A percentile compares a stretch with the other conserved stretches of the same genome.
Conservation (phyloP, 2,329 filamentous ascomycete genomes). For the Scytalidium lignicola region DNA sequence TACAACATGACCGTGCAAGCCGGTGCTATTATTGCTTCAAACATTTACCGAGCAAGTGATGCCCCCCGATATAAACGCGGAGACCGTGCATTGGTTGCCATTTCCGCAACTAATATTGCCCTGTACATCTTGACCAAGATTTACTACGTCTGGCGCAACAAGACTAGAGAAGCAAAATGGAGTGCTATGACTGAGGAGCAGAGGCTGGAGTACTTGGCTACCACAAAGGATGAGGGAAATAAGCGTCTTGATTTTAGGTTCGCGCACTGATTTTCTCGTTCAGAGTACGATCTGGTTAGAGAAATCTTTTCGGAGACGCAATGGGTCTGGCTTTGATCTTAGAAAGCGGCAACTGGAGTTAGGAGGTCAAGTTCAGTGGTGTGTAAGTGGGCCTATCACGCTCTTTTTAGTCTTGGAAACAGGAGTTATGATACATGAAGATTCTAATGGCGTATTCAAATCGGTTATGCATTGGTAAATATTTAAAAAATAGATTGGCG, state of each 20-base stretch:
- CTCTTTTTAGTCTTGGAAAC: too few relatives aligned
- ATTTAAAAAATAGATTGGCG: not conserved
- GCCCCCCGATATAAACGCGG: slow-evolving; percentile 45
- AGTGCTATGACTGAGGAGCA: slow-evolving; percentile 35
- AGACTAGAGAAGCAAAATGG: slow-evolving; percentile 33
- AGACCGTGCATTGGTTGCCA: slow-evolving; percentile 46
- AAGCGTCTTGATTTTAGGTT: slow-evolving; percentile 35
- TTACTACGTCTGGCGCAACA: slow-evolving; percentile 40
- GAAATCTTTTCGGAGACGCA: not conserved
- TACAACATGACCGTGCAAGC: slow-evolving; percentile 51
- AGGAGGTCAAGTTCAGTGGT: too few relatives aligned
- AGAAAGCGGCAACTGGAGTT: too few relatives aligned
- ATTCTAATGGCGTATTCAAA: not conserved
- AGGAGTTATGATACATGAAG: not conserved
- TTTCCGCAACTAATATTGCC: slow-evolving; percentile 37
- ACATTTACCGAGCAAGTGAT: slow-evolving; percentile 38
- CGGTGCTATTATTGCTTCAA: slow-evolving; percentile 26
- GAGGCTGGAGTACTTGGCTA: slow-evolving; percentile 37
- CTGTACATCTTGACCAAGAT: slow-evolving; percentile 36
- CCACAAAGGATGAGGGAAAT: slow-evolving; percentile 33
- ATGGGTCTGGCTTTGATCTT: too few relatives aligned
- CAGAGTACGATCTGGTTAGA: not conserved
- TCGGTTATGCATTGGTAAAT: not conserved
- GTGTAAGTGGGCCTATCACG: too few relatives aligned
- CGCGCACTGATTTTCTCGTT: slow-evolving; percentile 20